Evolutionary conservation across 352 stramenopile species (phyloP).

Genomic region (Phytopythium cucurbitacearum): DNA sequence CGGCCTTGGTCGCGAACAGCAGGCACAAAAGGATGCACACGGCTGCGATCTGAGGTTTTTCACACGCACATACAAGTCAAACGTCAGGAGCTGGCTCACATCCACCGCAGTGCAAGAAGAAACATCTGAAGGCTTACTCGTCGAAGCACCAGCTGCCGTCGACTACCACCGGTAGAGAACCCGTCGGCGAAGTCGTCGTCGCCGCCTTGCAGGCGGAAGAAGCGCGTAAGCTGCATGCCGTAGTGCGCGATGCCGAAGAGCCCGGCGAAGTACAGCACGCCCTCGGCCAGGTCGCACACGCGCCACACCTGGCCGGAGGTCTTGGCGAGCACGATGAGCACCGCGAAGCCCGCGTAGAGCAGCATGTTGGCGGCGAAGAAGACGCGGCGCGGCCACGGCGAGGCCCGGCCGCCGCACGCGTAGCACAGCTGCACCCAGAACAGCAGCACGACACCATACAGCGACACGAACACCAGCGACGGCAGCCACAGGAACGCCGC

Average conservation of each 20-base stretch:
- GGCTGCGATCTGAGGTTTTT: constrained; percentile 33
- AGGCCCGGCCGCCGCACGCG: constrained; percentile 46
- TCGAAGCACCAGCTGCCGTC: constrained; percentile 40
- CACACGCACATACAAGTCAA: neutral
- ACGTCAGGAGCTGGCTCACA: neutral
- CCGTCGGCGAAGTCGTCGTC: constrained; percentile 62
- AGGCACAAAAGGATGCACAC: constrained; percentile 49
- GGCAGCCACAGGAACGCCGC: constrained; percentile 47
- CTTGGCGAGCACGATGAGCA: constrained; percentile 21
- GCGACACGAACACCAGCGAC: constrained; percentile 51
- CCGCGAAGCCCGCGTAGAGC: constrained; percentile 37
- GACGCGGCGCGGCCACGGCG: constrained; percentile 44
- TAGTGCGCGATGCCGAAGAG: constrained; percentile 53
- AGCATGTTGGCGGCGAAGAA: constrained; percentile 56
- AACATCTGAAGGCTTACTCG: constrained; percentile 16
- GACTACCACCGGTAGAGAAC: constrained; percentile 17
- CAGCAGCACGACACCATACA: constrained; percentile 59
- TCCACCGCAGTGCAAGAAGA: no score
- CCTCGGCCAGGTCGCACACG: constrained; percentile 38
- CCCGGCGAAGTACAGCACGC: constrained; percentile 34
- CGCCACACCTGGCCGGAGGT: constrained; percentile 36
- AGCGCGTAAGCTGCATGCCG: constrained; percentile 47
- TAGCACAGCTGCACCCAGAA: constrained; percentile 63
- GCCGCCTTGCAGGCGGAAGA: constrained; percentile 43
- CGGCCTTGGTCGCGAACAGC: constrained; percentile 37